Evolutionary conservation across 495 filamentous ascomycete genomes (phyloP), one percentile per base, ranked within the genome.

Genomic region (Neurospora sp.): DNA sequence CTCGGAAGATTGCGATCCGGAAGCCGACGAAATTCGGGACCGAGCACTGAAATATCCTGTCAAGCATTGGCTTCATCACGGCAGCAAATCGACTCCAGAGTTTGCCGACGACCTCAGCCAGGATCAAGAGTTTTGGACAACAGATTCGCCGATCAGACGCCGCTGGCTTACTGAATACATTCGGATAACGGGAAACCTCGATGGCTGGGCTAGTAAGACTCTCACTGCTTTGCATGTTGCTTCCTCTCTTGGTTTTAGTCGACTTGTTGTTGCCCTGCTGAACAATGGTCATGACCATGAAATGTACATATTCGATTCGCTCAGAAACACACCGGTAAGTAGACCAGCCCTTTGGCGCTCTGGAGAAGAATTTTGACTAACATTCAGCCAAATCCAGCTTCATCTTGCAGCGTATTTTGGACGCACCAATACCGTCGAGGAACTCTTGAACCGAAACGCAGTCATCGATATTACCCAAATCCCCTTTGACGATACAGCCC

Each of bases 11-110:
- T n/a, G 16, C 42, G 42, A 46, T n/a, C 42, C 42, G 42, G 42
- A 46, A 46, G 42, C 42, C 18, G 42, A 46, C 18, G 42, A 46
- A n/a, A n/a, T 46, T 46, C 42, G 42, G 42, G 42, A n/a, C 8
- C 18, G 18, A 46, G 42, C 2, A 70, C 39, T 77, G 35, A 78
- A 76, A 18, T 83, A 83, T 38, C 76, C 80, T 11, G 76, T 82
- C 69, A 83, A 83, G 71, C 70, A 83, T 69, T 83, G 82, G 82
- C 77, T 83, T 23, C 76, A 77, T 37, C 82, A 83, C 49, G 82
- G 79, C 4, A 79, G 79, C 42, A 78, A 83, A 23, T 81, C 82
- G 27, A 83, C 82, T 11, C 78, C 71, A 20, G 82, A 83, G 46
- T 79, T 83, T 41, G 81, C 78, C 11, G 80, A 83, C 20, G 76